Percentiles rank a stretch among this genome's conserved stretches.
Conservation (phyloP, 352 stramenopile genomes). For the Stephanocyclus meneghinianus region DNA sequence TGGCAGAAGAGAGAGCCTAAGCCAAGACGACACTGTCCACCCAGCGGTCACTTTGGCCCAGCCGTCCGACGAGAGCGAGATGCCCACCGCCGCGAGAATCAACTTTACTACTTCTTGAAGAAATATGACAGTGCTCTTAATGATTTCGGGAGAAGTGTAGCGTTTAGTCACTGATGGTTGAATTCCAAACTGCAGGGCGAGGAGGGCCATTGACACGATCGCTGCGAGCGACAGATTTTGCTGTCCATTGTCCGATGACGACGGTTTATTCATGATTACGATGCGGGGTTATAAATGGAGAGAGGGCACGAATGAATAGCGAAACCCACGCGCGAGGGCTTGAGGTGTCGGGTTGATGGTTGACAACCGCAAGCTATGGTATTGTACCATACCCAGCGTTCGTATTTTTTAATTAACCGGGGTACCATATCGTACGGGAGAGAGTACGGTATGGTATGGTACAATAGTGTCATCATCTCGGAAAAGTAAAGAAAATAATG, state of each 20-base stretch:
- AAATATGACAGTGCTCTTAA: conserved; percentile 73
- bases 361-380: too few relatives aligned
- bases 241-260: neutral
- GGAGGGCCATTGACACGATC: conserved; percentile 65
- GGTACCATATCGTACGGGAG: too few relatives aligned
- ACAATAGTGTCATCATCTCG: too few relatives aligned
- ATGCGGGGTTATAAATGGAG: too few relatives aligned
- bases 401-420: too few relatives aligned
- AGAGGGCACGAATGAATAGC: too few relatives aligned
- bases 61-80: conserved; percentile 37
- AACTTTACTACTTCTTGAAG: conserved; percentile 77
- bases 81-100: conserved; percentile 53
- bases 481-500: too few relatives aligned
- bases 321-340: too few relatives aligned
- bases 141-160: conserved; percentile 65
- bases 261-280: neutral
- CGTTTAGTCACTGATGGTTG: conserved; percentile 72
- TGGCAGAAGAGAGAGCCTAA: conserved; percentile 68
- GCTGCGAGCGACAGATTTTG: neutral
- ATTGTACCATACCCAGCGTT: too few relatives aligned
- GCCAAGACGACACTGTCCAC: conserved; percentile 66
- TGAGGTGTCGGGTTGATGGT: too few relatives aligned
- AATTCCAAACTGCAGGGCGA: conserved; percentile 78
- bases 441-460: too few relatives aligned
- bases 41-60: conserved; percentile 29